Conservation (phyloP, 2,329 filamentous ascomycete genomes). For the Aphanoascus verrucosus region DNA sequence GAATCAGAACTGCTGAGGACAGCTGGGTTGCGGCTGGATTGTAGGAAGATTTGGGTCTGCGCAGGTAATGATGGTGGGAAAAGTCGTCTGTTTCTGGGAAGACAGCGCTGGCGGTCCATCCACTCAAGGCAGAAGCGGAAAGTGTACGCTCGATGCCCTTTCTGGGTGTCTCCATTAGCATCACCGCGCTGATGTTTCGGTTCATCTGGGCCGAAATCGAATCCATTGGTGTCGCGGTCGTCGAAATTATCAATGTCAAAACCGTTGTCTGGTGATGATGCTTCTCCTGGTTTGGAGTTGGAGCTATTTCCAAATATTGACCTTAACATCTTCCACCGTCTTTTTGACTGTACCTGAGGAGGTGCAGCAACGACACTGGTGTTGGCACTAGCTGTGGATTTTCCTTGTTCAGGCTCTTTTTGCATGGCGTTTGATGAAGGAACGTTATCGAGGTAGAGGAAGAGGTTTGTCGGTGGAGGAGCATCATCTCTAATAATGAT, state of each 20-base stretch:
- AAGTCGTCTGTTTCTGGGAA: constrained; percentile 44
- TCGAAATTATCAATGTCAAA: constrained; percentile 21
- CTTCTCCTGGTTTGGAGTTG: constrained; percentile 36
- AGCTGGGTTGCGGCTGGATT: constrained; percentile 23
- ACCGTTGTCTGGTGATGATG: constrained; percentile 30
- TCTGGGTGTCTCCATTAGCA: constrained; percentile 1
- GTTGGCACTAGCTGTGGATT: constrained; percentile 24
- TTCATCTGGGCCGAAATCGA: not conserved
- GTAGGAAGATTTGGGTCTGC: constrained; percentile 45
- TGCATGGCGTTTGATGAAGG: constrained; percentile 20
- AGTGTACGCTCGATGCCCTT: constrained; percentile 44
- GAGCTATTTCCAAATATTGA: constrained; percentile 40
- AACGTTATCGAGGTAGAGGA: constrained; percentile 32
- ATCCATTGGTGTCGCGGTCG: constrained; percentile 19
- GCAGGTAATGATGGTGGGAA: constrained; percentile 47
- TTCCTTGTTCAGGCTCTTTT: constrained; percentile 21
- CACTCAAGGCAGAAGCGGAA: constrained; percentile 62
- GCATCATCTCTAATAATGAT: constrained; percentile 79
- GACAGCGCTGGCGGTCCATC: constrained; percentile 43
- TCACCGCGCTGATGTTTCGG: not conserved
- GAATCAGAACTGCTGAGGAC: constrained; percentile 11
- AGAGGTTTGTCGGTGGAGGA: constrained; percentile 40
- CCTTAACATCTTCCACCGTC: constrained; percentile 44
- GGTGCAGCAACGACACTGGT: constrained; percentile 12
- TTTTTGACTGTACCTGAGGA: constrained; percentile 24